Conservation (phyloP, 176 grass and related monocot genomes). For the Chrysopogon serrulatus region DNA sequence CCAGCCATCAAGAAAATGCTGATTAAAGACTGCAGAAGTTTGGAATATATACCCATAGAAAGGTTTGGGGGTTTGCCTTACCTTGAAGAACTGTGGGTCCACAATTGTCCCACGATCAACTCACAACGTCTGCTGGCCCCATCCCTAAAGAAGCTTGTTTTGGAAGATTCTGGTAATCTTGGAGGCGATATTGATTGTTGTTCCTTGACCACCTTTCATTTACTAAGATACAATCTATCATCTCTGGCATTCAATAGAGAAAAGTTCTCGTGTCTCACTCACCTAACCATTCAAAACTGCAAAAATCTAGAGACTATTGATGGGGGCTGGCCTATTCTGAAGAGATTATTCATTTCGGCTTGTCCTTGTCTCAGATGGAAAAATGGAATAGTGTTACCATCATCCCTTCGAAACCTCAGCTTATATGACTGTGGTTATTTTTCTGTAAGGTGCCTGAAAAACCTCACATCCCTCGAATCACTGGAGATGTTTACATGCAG, state of each 20-base stretch:
- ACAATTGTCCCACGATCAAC: background rate
- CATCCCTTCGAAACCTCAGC: background rate
- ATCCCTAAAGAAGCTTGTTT: background rate
- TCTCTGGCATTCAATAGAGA: background rate
- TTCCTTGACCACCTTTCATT: background rate
- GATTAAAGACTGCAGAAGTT: background rate
- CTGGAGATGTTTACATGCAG: fast-evolving
- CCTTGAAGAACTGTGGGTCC: background rate
- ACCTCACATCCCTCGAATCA: background rate
- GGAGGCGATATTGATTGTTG: background rate
- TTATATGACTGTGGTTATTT: background rate
- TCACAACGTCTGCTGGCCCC: background rate
- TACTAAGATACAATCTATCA: background rate
- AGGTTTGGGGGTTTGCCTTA: background rate
- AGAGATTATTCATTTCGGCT: background rate
- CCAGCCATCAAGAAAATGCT: background rate
- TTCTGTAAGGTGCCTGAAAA: background rate
- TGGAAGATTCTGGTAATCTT: background rate
- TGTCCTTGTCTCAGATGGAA: background rate
- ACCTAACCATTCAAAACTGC: background rate
- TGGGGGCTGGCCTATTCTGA: too few relatives aligned
- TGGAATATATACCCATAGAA: background rate
- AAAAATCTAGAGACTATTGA: background rate
- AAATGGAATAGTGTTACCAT: background rate
- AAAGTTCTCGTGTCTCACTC: background rate